Conservation (phyloP, 83 land plant species). For the Thuja plicata region DNA sequence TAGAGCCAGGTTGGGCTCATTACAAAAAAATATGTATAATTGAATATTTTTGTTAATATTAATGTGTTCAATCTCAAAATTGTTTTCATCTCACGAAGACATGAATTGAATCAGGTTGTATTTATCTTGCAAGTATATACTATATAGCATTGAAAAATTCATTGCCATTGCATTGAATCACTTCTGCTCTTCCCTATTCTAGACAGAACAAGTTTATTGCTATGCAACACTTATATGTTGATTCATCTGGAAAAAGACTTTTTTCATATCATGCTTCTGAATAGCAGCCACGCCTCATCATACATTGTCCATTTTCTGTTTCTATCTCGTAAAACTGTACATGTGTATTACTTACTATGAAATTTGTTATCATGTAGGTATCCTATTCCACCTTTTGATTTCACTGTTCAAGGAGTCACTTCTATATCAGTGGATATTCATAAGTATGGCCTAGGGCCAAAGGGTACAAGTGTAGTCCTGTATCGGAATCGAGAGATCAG, state of each 20-base stretch:
- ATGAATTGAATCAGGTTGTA: background rate
- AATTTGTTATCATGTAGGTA: constrained; percentile 53
- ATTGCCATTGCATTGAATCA: background rate
- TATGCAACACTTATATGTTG: background rate
- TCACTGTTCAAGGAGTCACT: constrained; percentile 89
- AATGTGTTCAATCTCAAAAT: background rate
- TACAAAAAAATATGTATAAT: too few species aligned
- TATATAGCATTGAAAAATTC: background rate
- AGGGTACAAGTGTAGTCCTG: constrained; percentile 94
- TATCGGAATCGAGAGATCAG: constrained; percentile 92
- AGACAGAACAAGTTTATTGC: background rate
- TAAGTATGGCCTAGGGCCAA: constrained; percentile 97
- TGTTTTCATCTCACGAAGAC: background rate
- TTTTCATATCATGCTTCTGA: background rate
- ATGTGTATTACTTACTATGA: constrained; percentile 5
- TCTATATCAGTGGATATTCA: constrained; percentile 96
- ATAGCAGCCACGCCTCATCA: background rate
- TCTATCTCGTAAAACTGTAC: background rate
- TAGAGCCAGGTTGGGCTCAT: too few species aligned
- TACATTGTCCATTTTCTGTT: background rate
- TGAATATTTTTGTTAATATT: background rate
- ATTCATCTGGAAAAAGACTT: background rate
- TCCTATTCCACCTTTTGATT: constrained; percentile 93
- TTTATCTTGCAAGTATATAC: background rate
- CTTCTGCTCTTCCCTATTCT: background rate